Percentiles rank a stretch among this genome's conserved stretches.
These are phyloP conservation scores for Clohesyomyces aquaticus DNA, from an alignment of 495 filamentous ascomycete genomes.

Conservation along the genomic window DNA sequence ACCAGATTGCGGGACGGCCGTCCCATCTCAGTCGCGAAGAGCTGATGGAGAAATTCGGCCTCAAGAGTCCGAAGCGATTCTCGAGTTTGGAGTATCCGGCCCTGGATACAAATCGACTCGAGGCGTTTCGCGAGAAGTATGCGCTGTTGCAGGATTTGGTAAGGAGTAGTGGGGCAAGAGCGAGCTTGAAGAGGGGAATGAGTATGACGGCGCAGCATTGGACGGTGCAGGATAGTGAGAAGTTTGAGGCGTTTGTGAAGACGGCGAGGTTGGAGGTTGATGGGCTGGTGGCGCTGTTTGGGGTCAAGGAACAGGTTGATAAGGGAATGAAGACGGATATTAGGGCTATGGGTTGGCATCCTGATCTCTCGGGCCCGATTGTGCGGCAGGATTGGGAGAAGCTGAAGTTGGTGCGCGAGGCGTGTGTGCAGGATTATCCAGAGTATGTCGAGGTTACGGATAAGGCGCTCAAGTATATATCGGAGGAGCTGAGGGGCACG, in stretches of 20 bases:
- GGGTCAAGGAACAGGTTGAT: conserved; percentile 43
- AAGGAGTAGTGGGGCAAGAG: conserved; percentile 21
- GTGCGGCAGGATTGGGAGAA: conserved; percentile 39
- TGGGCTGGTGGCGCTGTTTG: conserved; percentile 41
- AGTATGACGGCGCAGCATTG: conserved; percentile 42
- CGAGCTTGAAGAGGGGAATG: conserved; percentile 17
- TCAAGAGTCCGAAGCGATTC: conserved; percentile 44
- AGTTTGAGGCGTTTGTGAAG: conserved; percentile 41
- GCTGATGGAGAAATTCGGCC: conserved; percentile 44
- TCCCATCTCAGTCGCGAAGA: conserved; percentile 36
- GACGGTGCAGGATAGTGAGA: conserved; percentile 37
- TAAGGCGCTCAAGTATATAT: conserved; percentile 34
- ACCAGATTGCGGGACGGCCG: conserved; percentile 34
- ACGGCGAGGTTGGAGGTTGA: conserved; percentile 41
- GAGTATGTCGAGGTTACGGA: conserved; percentile 40
- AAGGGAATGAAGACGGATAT: conserved; percentile 45
- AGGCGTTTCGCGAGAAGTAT: conserved; percentile 45
- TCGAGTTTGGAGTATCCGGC: conserved; percentile 31
- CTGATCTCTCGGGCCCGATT: conserved; percentile 19
- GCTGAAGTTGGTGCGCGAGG: conserved; percentile 41
- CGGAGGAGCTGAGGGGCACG: conserved; percentile 25
- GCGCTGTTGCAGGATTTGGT: conserved; percentile 44
- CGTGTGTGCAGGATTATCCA: conserved; percentile 39
- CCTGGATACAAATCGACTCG: conserved; percentile 43
- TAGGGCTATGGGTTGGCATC: conserved; percentile 46